Percentiles rank a stretch among this genome's conserved stretches.
These are phyloP conservation scores for Phaeomoniella chlamydospora DNA, from an alignment of 2,329 filamentous ascomycete genomes.

Conservation along the genomic window DNA sequence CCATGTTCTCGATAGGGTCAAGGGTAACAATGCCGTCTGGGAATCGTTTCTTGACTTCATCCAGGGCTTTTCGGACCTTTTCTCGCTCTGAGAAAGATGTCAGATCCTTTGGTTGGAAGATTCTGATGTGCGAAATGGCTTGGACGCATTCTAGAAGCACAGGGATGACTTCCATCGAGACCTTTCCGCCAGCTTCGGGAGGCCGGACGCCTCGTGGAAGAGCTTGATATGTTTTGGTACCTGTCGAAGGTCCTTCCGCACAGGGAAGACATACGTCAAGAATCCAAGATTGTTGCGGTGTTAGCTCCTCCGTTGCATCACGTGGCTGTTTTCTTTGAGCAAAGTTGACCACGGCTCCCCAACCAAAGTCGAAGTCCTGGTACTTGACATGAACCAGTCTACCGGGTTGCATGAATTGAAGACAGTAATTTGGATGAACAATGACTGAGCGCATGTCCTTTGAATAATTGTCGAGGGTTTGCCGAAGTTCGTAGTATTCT, in stretches of 20 bases:
- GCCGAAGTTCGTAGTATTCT: slow-evolving; percentile 83
- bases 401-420: slow-evolving; percentile 76
- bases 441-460: slow-evolving; percentile 87
- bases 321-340: slow-evolving; percentile 51
- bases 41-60: slow-evolving; percentile 75
- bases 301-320: slow-evolving; percentile 48
- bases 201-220: slow-evolving; percentile 49
- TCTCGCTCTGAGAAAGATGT: slow-evolving; percentile 54
- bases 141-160: slow-evolving; percentile 77
- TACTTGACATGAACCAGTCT: slow-evolving; percentile 77
- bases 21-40: slow-evolving; percentile 80
- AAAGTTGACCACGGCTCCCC: slow-evolving; percentile 77
- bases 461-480: slow-evolving; percentile 69
- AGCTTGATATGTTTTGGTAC: slow-evolving; percentile 49
- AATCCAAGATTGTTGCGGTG: slow-evolving; percentile 63
- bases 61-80: slow-evolving; percentile 50
- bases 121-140: slow-evolving; percentile 66
- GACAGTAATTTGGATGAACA: slow-evolving; percentile 75
- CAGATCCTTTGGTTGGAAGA: slow-evolving; percentile 70
- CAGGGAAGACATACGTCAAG: slow-evolving; percentile 66
- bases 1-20: slow-evolving; percentile 94
- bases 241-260: slow-evolving; percentile 35
- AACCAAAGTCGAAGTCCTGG: slow-evolving; percentile 71
- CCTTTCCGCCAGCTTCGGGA: slow-evolving; percentile 46
- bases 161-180: slow-evolving; percentile 69